These are phyloP conservation scores for Fusarium acutatum DNA, from an alignment of 2,329 filamentous ascomycete species.

Conservation along the genomic window DNA sequence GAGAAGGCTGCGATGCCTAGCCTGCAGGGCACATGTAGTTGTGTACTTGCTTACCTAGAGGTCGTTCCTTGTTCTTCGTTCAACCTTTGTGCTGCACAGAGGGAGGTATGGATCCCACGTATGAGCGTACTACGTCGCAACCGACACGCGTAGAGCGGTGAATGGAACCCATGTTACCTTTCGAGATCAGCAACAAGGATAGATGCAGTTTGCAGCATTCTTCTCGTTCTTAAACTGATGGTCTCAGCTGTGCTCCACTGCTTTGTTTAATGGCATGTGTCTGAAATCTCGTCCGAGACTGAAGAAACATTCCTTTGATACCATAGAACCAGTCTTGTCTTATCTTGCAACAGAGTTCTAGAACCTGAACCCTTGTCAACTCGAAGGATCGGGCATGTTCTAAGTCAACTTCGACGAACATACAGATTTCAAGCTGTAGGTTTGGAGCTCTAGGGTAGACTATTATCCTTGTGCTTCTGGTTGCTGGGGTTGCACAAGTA, in stretches of 20 bases:
- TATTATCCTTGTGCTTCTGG: not conserved
- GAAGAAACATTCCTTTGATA: not conserved
- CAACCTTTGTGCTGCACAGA: not conserved
- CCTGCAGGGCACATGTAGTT: not conserved
- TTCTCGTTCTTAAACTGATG: not conserved
- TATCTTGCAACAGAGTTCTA: not conserved
- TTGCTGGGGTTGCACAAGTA: constrained; percentile 27
- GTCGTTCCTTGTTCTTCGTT: not conserved
- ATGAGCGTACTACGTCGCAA: not conserved
- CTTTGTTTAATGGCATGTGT: not conserved
- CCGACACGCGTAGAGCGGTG: not conserved
- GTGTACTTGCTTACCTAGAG: not conserved
- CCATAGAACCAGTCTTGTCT: not conserved
- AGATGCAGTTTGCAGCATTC: not conserved
- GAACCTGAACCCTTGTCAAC: not conserved
- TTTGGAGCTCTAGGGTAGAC: not conserved
- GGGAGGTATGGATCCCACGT: not conserved
- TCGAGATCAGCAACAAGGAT: constrained; percentile 16
- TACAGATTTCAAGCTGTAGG: not conserved
- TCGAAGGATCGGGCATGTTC: not conserved
- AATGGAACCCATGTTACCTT: not conserved
- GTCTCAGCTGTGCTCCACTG: not conserved
- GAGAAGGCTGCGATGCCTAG: not conserved
- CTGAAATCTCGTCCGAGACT: not conserved
- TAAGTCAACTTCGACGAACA: not conserved